Percentiles rank a stretch among this genome's conserved stretches.
Evolutionary conservation across 208 protist genomes (phyloP).

Genomic region (Leptomonas pyrrhocoris): DNA sequence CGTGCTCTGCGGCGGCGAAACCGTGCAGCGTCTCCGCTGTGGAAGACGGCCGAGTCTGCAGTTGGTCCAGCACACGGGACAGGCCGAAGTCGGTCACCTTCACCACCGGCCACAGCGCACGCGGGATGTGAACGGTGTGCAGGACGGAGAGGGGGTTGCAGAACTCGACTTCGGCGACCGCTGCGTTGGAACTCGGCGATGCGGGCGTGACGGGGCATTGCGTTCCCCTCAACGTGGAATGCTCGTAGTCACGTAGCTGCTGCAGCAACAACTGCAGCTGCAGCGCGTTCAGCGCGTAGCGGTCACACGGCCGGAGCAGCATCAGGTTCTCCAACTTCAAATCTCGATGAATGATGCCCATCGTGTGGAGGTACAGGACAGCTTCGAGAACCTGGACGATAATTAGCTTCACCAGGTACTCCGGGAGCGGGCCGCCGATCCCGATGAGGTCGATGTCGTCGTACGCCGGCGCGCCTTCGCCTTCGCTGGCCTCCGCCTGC

Average conservation of each 20-base stretch:
- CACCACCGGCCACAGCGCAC: conserved; percentile 53
- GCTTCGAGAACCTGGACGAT: conserved; percentile 63
- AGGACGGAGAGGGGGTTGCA: conserved; percentile 57
- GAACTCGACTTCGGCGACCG: conserved; percentile 25
- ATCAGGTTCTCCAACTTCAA: conserved; percentile 99
- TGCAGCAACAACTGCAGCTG: conserved; percentile 52
- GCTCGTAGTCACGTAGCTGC: conserved; percentile 23
- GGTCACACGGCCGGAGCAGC: conserved; percentile 79
- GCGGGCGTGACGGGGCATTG: too few species aligned
- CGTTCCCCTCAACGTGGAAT: too few species aligned
- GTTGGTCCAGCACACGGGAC: conserved; percentile 44
- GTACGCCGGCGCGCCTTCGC: not conserved
- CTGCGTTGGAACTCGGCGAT: too few species aligned
- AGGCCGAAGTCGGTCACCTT: conserved; percentile 84
- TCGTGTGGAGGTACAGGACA: conserved; percentile 89
- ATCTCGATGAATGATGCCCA: conserved; percentile 98
- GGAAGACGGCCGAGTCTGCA: conserved; percentile 21
- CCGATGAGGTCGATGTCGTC: conserved; percentile 27
- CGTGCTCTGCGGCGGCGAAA: not conserved
- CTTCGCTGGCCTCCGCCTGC: not conserved
- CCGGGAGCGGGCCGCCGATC: conserved; percentile 48
- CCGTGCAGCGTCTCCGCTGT: conserved; percentile 4
- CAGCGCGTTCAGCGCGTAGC: conserved; percentile 36
- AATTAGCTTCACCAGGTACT: conserved; percentile 70
- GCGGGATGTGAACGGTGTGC: conserved; percentile 53